Base-by-base conservation (phyloP, 163 green algal species). In the Trebouxia gelatinosa region DNA sequence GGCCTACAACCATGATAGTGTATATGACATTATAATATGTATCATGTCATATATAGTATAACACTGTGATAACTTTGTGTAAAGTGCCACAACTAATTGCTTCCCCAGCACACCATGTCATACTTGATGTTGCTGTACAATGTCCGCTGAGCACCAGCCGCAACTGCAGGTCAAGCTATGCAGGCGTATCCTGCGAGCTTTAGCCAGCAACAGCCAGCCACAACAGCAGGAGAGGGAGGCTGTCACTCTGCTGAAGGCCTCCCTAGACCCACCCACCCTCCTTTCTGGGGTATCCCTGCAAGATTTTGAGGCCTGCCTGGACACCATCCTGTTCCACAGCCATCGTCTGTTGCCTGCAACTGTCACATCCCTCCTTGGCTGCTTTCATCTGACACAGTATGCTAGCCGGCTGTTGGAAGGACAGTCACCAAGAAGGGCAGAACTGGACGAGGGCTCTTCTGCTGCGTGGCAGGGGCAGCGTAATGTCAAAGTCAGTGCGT, bases 351-450 rank as follows among this genome's bases (percentile, higher is more conserved):
- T 80, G 74, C 70, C 70, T 37, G 62, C 74, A 0, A 58, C 81
- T n/a, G 78, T 76, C 6, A 34, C n/a, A 23, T 34, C 50, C 26
- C 67, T 82, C 6, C 75, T 84, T 5, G 13, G 61, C 6, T 57
- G 66, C 34, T 87, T 87, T 75, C 72, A 82, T 34, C 71, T 74
- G 40, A 62, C 58, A 0, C 70, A 80, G 19, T 84, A 85, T 78
- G 83, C 80, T 3, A 71, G 78, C 51, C 40, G 78, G 61, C 54
- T 77, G 34, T 64, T 71, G 54, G 62, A 84, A 23, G 77, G n/a
- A 38, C n/a, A n/a, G n/a, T n/a, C n/a, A n/a, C n/a, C n/a, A n/a
- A n/a, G n/a, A n/a, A n/a, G n/a, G n/a, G n/a, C n/a, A n/a, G n/a
- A n/a, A n/a, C n/a, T n/a, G n/a, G n/a, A n/a, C n/a, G n/a, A n/a